Base-by-base conservation (phyloP, 176 grass and related monocot species). In the Elymus sibiricus region DNA sequence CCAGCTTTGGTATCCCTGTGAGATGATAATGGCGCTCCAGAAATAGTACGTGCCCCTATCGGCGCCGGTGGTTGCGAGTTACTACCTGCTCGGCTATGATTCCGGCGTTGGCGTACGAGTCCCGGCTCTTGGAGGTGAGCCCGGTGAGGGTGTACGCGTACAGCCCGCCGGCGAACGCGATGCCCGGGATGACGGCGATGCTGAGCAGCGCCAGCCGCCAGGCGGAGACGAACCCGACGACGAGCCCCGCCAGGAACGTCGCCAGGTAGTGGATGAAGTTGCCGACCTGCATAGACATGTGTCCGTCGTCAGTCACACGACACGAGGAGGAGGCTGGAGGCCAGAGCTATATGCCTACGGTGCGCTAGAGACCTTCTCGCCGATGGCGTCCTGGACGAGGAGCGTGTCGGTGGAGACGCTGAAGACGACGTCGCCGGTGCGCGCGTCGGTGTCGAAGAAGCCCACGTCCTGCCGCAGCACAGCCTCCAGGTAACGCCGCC, bases 241-340 rank as follows among this genome's bases (percentile, higher is more conserved):
- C 87, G 61, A 98, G 94, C 31, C 95, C 93, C 0, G 91, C 94
- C 43, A 98, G 80, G 86, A 98, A 98, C 73, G 95, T 98, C 13
- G 95, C 91, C 2, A 95, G 88, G 89, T 98, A 98, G 83, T 98
- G 95, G 83, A 98, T 98, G 85, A 98, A 98, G 83, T 98, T 95
- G 31, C 95, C 95, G 10, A 98, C 91, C 95, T 98, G 76, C 81
- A 38, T 6, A 67, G 24, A 40, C 58, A 38, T 63, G 39, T 10
- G 71, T 29, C 42, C 25, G 43, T 13, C 58, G 21, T 13, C 51
- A 35, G 5, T 26, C 47, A 39, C 44, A 47, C 0, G 44, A 14
- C 11, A 14, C 11, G 0, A 13, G 40, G 40, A 40, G 43, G 43
- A 46, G 12, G n/a, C n/a, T n/a, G n/a, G 1, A 46, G 43, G 43